Evolutionary conservation across 805 yeast species (phyloP).

Genomic region (Saccharomycopsis oosterbeekiorum): DNA sequence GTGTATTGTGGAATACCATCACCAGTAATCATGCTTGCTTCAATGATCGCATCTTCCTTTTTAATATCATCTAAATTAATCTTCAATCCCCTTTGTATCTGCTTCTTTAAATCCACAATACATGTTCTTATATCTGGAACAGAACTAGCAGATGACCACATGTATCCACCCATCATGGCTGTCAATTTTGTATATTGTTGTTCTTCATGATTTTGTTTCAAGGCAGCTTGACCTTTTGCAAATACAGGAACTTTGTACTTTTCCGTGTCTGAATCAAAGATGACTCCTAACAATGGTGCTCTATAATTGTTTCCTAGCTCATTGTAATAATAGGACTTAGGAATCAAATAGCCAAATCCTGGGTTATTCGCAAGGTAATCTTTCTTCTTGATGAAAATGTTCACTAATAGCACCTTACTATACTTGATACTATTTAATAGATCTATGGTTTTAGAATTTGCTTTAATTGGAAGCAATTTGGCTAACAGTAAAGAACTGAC

Average conservation of each 20-base stretch:
- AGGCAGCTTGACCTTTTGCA: background rate
- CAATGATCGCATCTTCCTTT: conserved; percentile 5
- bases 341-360: conserved; percentile 89
- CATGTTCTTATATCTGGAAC: conserved; percentile 21
- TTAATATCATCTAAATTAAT: conserved; percentile 25
- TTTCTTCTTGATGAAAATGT: conserved; percentile 46
- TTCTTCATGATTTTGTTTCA: background rate
- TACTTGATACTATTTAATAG: conserved; percentile 3
- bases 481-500: conserved; percentile 37
- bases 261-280: conserved; percentile 83
- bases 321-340: conserved; percentile 31
- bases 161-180: conserved; percentile 85
- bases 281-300: conserved; percentile 63
- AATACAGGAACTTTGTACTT: conserved; percentile 27
- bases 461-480: conserved; percentile 23
- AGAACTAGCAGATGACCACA: conserved; percentile 28
- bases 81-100: conserved; percentile 32
- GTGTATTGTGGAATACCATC: conserved; percentile 69
- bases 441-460: conserved; percentile 20
- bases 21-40: background rate
- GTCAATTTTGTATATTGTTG: conserved; percentile 60
- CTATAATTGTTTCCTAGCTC: conserved; percentile 32
- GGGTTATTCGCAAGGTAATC: conserved; percentile 32
- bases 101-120: conserved; percentile 27
- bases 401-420: conserved; percentile 54